Evolutionary conservation across 371 early-diverging fungal genomes (phyloP).

Genomic region (Mucor sp.): DNA sequence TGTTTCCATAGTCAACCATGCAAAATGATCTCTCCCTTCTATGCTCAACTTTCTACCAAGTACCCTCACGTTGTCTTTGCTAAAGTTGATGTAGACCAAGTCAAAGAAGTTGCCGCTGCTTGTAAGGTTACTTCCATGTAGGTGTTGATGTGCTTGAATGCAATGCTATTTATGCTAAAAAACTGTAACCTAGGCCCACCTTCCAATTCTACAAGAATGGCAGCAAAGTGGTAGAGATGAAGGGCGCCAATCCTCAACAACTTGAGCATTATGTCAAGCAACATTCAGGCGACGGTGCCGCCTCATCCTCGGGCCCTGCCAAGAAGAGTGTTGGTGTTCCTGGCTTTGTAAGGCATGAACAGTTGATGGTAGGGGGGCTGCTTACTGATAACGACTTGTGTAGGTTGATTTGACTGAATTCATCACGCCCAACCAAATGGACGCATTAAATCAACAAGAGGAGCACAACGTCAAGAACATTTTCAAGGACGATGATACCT

Average conservation of each 20-base stretch:
- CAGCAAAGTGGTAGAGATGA: constrained; percentile 65
- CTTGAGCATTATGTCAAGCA: constrained; percentile 58
- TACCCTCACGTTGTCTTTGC: constrained; percentile 58
- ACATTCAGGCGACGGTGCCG: constrained; percentile 53
- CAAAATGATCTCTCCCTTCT: constrained; percentile 60
- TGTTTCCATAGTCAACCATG: constrained; percentile 56
- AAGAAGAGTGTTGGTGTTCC: constrained; percentile 50
- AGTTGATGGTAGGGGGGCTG: not conserved
- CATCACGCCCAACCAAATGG: constrained; percentile 76
- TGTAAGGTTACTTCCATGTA: constrained; percentile 48
- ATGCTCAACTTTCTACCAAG: constrained; percentile 53
- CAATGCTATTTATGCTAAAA: not conserved
- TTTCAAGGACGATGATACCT: constrained; percentile 69
- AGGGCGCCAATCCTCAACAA: constrained; percentile 65
- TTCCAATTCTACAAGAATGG: constrained; percentile 69
- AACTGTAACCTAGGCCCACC: constrained; percentile 47
- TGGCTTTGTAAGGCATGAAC: constrained; percentile 52
- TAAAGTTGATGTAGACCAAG: constrained; percentile 66
- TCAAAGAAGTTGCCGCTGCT: constrained; percentile 34
- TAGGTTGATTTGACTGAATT: constrained; percentile 70
- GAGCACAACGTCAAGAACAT: constrained; percentile 75
- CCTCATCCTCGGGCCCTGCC: not conserved
- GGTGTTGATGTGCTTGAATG: not conserved
- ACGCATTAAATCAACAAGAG: constrained; percentile 85
- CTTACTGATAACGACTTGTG: not conserved